A percentile compares a stretch with the other conserved stretches of the same genome.
These are phyloP conservation scores for Cicer yamashitae DNA, from an alignment of 306 rosid species.

Conservation along the genomic window DNA sequence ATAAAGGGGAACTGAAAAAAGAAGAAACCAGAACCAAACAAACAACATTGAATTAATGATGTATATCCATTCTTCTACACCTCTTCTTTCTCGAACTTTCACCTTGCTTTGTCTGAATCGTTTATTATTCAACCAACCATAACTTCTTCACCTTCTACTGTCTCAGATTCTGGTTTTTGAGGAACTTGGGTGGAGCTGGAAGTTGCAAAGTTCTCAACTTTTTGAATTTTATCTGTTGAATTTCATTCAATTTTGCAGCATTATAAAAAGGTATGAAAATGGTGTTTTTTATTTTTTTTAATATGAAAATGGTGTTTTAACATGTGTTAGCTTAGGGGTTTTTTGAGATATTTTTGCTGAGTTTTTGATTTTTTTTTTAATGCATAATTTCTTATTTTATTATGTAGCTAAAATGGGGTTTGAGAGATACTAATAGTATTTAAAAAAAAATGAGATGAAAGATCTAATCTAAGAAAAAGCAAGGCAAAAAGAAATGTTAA, in stretches of 20 bases:
- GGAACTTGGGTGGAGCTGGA: conserved; percentile 44
- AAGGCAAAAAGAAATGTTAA: neutral
- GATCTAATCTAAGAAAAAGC: conserved; percentile 31
- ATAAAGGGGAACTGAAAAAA: conserved; percentile 29
- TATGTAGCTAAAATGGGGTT: neutral
- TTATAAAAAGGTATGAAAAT: neutral
- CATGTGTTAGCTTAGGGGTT: conserved; percentile 4
- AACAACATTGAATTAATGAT: neutral
- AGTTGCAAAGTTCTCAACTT: conserved; percentile 5
- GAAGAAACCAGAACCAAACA: conserved; percentile 43
- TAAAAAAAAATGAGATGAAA: conserved; percentile 30
- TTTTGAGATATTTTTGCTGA: conserved; percentile 15
- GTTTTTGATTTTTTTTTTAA: neutral
- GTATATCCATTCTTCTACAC: conserved; percentile 28
- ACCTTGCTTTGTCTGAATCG: neutral
- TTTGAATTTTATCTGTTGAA: neutral
- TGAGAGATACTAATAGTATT: neutral
- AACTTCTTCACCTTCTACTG: neutral
- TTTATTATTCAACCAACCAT: conserved; percentile 31
- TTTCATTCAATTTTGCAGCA: conserved; percentile 14
- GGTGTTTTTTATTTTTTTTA: too few species aligned
- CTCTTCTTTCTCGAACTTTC: conserved; percentile 48
- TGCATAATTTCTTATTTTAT: conserved; percentile 23
- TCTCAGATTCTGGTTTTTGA: neutral
- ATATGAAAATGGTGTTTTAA: neutral